These are phyloP conservation scores for Carex myosuroides DNA, from an alignment of 176 grass and related monocot genomes.

Conservation along the genomic window DNA sequence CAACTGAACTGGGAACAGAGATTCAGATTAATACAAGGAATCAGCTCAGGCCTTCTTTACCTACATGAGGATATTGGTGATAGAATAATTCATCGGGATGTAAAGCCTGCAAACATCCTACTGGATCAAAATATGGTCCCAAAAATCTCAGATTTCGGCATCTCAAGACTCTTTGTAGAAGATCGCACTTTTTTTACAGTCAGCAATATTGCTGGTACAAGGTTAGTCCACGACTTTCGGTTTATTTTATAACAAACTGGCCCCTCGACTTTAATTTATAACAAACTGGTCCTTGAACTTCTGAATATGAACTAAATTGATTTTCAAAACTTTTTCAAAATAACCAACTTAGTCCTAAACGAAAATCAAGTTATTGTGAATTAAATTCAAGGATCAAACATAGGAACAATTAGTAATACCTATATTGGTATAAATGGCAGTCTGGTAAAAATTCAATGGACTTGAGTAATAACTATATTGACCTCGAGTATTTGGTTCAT, in stretches of 20 bases:
- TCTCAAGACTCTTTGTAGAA: background rate
- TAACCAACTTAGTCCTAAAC: background rate
- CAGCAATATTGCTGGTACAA: background rate
- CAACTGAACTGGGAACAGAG: slow-evolving; percentile 11
- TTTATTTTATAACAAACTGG: background rate
- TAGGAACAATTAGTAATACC: background rate
- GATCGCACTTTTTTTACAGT: background rate
- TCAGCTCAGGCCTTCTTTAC: background rate
- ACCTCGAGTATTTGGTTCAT: background rate
- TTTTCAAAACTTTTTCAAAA: background rate
- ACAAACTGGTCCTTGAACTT: background rate
- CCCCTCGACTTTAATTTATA: background rate
- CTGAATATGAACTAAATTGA: background rate
- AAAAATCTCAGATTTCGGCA: slow-evolving; percentile 11
- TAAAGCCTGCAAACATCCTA: slow-evolving; percentile 3
- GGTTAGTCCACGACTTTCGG: background rate
- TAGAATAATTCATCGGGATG: slow-evolving; percentile 8
- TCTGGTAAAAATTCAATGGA: background rate
- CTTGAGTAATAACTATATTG: background rate
- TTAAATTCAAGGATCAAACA: background rate
- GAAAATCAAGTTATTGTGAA: background rate
- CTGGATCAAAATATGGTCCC: slow-evolving; percentile 10
- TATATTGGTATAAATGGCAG: background rate
- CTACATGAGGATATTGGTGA: slow-evolving; percentile 16
- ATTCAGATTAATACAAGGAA: background rate